phyloP scores from a whole-genome alignment of 1,139 yeast genomes.

The Barnettozyma hawaiiensis region DNA sequence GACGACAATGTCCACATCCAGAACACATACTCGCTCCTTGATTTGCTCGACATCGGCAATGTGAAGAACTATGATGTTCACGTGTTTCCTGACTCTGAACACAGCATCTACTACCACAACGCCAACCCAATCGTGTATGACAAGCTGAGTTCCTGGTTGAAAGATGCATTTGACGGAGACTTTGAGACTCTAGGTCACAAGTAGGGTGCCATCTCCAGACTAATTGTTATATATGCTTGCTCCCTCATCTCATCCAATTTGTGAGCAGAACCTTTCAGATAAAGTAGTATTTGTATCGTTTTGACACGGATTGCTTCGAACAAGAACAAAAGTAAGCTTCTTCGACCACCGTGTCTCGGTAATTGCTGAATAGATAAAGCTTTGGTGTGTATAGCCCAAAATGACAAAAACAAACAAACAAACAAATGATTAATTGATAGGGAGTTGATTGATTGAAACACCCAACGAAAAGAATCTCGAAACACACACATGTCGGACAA shows the following conservation, averaged over 20 bases:
- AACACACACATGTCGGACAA: constrained; percentile 9
- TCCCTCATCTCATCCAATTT: too few species aligned
- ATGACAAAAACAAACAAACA: too few species aligned
- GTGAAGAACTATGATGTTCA: constrained; percentile 86
- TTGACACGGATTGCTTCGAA: too few species aligned
- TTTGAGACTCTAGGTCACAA: constrained; percentile 29
- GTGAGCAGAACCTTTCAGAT: too few species aligned
- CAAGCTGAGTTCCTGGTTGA: constrained; percentile 66
- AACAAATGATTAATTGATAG: too few species aligned
- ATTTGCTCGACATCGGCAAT: constrained; percentile 52
- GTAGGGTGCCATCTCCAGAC: constrained; percentile 2
- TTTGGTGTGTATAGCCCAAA: too few species aligned
- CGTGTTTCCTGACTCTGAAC: constrained; percentile 92
- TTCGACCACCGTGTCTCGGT: too few species aligned
- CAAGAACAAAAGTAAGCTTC: too few species aligned
- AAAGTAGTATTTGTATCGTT: too few species aligned
- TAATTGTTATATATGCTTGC: too few species aligned
- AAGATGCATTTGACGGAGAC: constrained; percentile 58
- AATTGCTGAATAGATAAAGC: too few species aligned
- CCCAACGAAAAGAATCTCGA: background rate
- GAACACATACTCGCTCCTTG: constrained; percentile 72
- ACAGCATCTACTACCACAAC: constrained; percentile 71
- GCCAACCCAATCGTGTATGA: constrained; percentile 74
- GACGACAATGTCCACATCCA: constrained; percentile 97
- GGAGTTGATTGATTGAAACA: too few species aligned